Conservation (phyloP, 225 moss, liverwort and hornwort genomes). For the Takakia lepidozioides region DNA sequence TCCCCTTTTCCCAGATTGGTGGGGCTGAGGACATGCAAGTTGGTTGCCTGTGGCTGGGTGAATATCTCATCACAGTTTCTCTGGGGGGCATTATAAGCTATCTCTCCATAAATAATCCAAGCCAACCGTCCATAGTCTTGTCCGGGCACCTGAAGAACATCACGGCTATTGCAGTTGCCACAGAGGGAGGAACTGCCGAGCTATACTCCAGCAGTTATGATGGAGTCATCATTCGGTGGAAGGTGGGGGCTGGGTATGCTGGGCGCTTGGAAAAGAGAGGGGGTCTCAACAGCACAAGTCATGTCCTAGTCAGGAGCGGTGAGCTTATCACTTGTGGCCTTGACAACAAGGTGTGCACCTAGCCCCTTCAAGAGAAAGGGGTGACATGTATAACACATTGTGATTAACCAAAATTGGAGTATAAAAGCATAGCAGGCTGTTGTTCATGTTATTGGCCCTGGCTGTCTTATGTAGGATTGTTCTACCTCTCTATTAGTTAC, state of each 20-base stretch:
- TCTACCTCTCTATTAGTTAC: too few species aligned
- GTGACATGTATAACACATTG: too few species aligned
- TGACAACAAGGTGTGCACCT: conserved; percentile 65
- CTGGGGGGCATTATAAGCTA: conserved; percentile 75
- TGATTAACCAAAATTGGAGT: too few species aligned
- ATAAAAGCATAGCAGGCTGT: too few species aligned
- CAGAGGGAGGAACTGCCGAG: conserved; percentile 25
- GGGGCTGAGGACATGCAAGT: conserved; percentile 96
- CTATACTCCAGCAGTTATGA: conserved; percentile 89
- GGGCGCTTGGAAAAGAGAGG: conserved; percentile 68
- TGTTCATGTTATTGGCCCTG: too few species aligned
- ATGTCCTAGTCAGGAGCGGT: conserved; percentile 39
- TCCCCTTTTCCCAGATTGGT: conserved; percentile 46
- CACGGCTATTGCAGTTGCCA: conserved; percentile 62
- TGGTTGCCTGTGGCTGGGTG: conserved; percentile 93
- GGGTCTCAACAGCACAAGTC: conserved; percentile 37
- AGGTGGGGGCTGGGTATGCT: conserved; percentile 56
- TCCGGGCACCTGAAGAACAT: conserved; percentile 95
- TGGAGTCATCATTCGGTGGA: conserved; percentile 72
- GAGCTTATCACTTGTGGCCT: conserved; percentile 59
- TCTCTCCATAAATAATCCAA: conserved; percentile 42
- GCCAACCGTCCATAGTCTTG: conserved; percentile 31
- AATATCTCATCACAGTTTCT: conserved; percentile 69
- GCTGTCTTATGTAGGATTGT: too few species aligned
- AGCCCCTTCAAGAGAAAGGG: too few species aligned